A percentile compares a stretch with the other conserved stretches of the same genome.
Conservation (phyloP, 179 eudicot species). For the Beta lomatogona region DNA sequence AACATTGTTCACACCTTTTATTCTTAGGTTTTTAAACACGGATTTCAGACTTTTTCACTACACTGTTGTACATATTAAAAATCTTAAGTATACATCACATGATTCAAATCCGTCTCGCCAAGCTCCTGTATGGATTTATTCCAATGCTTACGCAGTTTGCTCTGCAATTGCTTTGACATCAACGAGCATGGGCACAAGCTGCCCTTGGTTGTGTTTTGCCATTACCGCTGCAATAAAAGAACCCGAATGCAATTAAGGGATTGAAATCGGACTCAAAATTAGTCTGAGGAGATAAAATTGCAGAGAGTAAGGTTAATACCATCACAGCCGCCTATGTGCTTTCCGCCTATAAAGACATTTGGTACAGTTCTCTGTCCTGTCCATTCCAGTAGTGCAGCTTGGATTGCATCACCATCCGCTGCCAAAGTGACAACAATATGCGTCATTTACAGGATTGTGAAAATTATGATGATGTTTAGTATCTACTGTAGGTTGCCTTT, state of each 20-base stretch:
- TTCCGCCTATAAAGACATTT: conserved; percentile 74
- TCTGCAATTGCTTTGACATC: conserved; percentile 35
- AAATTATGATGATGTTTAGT: neutral
- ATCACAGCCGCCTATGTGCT: conserved; percentile 80
- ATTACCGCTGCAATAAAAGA: conserved; percentile 38
- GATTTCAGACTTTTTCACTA: neutral
- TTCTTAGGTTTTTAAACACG: neutral
- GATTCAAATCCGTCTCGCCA: neutral
- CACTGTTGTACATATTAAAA: neutral
- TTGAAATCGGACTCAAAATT: neutral
- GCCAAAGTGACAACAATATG: conserved; percentile 2
- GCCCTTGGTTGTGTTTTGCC: conserved; percentile 37
- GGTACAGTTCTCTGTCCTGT: conserved; percentile 86
- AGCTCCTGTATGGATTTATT: neutral
- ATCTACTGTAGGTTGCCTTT: neutral
- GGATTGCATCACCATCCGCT: conserved; percentile 76
- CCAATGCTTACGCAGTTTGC: conserved; percentile 20
- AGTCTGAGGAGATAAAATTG: neutral
- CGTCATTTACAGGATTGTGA: neutral
- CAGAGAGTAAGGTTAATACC: conserved; percentile 30
- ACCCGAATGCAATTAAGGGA: conserved; percentile 3
- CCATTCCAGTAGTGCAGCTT: conserved; percentile 67
- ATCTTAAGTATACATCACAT: neutral
- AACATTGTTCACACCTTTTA: neutral
- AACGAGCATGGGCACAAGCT: conserved; percentile 46